phyloP scores from a whole-genome alignment of 164 flowering plant genomes.

The Tetrastigma voinierianum region DNA sequence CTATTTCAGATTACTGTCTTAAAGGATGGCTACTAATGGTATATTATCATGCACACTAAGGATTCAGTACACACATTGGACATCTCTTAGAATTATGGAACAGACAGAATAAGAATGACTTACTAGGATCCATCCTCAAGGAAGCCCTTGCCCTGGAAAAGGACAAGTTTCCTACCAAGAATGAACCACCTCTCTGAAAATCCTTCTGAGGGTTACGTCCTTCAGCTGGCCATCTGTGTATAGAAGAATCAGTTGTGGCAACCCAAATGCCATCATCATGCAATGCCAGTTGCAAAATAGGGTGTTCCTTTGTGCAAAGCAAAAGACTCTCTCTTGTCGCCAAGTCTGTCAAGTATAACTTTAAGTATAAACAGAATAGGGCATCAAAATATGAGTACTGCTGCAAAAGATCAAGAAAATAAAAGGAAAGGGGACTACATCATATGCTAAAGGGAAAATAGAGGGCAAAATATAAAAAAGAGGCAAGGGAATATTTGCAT shows the following conservation, averaged over 20 bases:
- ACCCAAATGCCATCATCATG: slow-evolving; percentile 92
- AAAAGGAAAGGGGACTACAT: background rate
- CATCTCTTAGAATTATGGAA: background rate
- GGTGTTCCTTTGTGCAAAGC: slow-evolving; percentile 87
- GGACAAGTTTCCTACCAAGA: slow-evolving; percentile 90
- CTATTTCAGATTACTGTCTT: no score
- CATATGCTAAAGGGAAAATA: background rate
- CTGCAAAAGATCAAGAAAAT: slow-evolving; percentile 6
- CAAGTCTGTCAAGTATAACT: slow-evolving; percentile 96
- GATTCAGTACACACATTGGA: background rate
- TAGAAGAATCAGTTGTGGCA: slow-evolving; percentile 90
- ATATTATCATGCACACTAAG: background rate
- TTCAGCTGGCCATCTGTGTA: slow-evolving; percentile 86
- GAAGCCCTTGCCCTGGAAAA: slow-evolving; percentile 89
- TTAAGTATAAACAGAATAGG: slow-evolving; percentile 22
- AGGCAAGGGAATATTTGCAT: background rate
- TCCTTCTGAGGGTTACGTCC: slow-evolving; percentile 70
- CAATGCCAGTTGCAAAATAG: slow-evolving; percentile 74
- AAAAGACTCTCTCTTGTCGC: slow-evolving; percentile 88
- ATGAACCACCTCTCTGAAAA: slow-evolving; percentile 85
- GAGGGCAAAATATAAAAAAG: background rate
- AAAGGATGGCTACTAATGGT: no score
- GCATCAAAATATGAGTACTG: background rate
- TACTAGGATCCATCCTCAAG: slow-evolving; percentile 80
- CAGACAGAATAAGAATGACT: slow-evolving; percentile 19